Base-by-base conservation (phyloP, 805 yeast genomes). In the Candida takata region DNA sequence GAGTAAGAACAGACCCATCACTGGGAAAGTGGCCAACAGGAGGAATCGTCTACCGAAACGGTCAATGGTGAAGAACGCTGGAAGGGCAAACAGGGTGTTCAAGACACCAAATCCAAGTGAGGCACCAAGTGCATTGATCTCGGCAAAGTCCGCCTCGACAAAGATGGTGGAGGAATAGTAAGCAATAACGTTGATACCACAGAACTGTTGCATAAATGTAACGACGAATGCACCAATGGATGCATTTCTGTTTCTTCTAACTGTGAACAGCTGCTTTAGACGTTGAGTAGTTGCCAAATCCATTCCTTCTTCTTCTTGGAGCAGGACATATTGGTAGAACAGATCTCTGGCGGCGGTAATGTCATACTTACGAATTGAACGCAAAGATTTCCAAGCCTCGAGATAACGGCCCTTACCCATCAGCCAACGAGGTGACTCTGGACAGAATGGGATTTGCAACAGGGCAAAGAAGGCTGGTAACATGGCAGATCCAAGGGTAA, bases 131-230 rank as follows among this genome's bases (percentile, higher is more conserved):
- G 95, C 78, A 40, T 72, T 67, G 42, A 72, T 65, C 42, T 71
- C 74, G 27, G 72, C 58, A 58, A 80, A 78, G 29, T 81, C 82
- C 16, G 87, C 75, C 38, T 77, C 70, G 16, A 69, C 58, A 61
- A 85, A 85, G 39, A 85, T 84, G 8, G 82, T 68, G 0, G 92
- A 79, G 1, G 90, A 81, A 59, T 83, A 85, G 61, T 84, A 82
- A 14, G 94, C 90, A 60, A 85, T 84, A 35, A 84, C 90, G 52
- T 85, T 85, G 57, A 85, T 75, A 48, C 95, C 95, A 61, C 95
- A 85, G 63, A 84, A 82, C 57, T 85, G 95, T 64, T 85, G 95
- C 85, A 81, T 80, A 54, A 84, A 82, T 77, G 86, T 85, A 41
- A 79, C 85, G 44, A 84, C 70, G 72, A 81, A 80, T 4, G 94